A percentile compares a stretch with the other conserved stretches of the same genome.
phyloP scores from a whole-genome alignment of 1,284 basidiomycete species.

The Cystobasidium pallidum region DNA sequence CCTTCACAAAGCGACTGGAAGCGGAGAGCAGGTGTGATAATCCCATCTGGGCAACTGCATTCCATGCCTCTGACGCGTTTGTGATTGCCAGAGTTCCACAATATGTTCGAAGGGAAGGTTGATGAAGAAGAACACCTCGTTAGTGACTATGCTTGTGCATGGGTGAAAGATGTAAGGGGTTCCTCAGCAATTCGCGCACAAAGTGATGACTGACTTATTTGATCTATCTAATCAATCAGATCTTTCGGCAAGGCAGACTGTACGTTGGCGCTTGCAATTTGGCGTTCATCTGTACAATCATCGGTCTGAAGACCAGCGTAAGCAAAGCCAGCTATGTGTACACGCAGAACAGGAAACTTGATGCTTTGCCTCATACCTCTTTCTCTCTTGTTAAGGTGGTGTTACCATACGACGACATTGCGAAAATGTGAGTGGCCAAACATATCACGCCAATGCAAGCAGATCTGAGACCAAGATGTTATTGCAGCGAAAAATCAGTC shows the following conservation, averaged over 20 bases:
- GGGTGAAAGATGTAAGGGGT: slow-evolving; percentile 38
- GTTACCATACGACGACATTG: slow-evolving; percentile 35
- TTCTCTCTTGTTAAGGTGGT: slow-evolving; percentile 14
- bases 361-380: too few relatives aligned
- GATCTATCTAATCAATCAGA: slow-evolving; percentile 3
- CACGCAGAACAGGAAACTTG: background rate
- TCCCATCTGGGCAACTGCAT: too few relatives aligned
- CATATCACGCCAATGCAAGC: background rate
- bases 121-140: slow-evolving; percentile 38
- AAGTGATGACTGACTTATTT: too few relatives aligned
- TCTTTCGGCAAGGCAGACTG: slow-evolving; percentile 37
- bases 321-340: background rate
- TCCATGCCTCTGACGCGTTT: background rate
- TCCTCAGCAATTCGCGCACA: background rate
- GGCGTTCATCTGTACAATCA: slow-evolving; percentile 42
- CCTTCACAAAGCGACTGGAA: slow-evolving; percentile 40
- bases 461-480: slow-evolving; percentile 48
- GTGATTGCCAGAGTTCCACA: slow-evolving; percentile 33
- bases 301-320: slow-evolving; percentile 36
- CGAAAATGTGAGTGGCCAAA: slow-evolving; percentile 22
- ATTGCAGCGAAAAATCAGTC: slow-evolving; percentile 92
- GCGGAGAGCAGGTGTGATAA: slow-evolving; percentile 30
- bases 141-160: slow-evolving; percentile 36
- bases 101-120: slow-evolving; percentile 38
- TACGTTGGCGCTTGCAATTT: slow-evolving; percentile 39